Evolutionary conservation across 2,329 filamentous ascomycete species (phyloP), one percentile per base, ranked within the genome.

Genomic region (Hypomyces rosellus): DNA sequence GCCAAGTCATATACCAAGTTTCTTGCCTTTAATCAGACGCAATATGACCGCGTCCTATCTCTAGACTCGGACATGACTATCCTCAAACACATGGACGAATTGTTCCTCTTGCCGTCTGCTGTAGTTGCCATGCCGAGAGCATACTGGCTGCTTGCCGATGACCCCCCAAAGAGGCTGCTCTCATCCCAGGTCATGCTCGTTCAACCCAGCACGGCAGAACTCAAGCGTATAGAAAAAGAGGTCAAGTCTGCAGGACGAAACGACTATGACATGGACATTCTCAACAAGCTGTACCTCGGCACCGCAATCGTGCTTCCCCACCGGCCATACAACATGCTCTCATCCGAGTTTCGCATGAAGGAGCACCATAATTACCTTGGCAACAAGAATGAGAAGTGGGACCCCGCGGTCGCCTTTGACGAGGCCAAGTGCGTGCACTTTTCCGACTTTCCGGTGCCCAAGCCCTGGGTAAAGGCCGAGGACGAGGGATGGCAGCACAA

Each of bases 101-200:
- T 89, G 0, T 89, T 89, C 66, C 75, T 85, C 25, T 70, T 86
- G 1, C 86, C 85, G 0, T 63, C 69, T 1, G 74, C 77, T 1
- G 70, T 77, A 1, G 75, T 85, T 4, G 84, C 84, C 3, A 84
- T 88, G 77, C 83, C 85, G 1, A 78, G 82, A 33, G 86, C 85
- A 8, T 88, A 89, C 63, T 89, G 85, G 85, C 70, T 81, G 1
- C 71, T 78, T 5, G 77, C 77, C 0, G 69, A 74, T 1, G 2
- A 13, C n/a, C 34, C 38, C 3, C 22, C 44, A 2, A 70, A 69
- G 8, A 72, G 73, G 54, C 72, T 74, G 2, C 71, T 88, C 11
- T 80, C 81, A 0, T 80, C 79, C 0, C 72, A 81, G 4, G 61
- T 85, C 15, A 72, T 84, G 58, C 73, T 85, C 2, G 66, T 85